A percentile compares a stretch with the other conserved stretches of the same genome.
phyloP scores from a whole-genome alignment of 1,139 yeast species.

The Candida frijolesensis region DNA sequence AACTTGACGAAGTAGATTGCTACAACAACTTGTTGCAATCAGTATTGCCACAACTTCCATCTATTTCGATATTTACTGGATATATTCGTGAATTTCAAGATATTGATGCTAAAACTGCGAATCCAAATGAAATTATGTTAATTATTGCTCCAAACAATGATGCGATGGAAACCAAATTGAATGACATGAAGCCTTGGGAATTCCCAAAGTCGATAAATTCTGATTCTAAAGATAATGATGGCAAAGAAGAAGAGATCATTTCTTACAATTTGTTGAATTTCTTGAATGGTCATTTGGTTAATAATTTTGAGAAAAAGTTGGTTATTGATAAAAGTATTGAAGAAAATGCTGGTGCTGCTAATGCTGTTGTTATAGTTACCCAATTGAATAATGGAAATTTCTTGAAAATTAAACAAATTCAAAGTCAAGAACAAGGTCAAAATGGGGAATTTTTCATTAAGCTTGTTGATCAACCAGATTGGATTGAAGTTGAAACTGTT shows the following conservation, averaged over 20 bases:
- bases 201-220: constrained; percentile 51
- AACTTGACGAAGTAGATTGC: constrained; percentile 15
- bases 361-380: constrained; percentile 26
- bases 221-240: constrained; percentile 31
- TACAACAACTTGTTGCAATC: constrained; percentile 28
- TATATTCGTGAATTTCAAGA: constrained; percentile 57
- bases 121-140: constrained; percentile 37
- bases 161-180: constrained; percentile 43
- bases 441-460: constrained; percentile 40
- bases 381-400: constrained; percentile 42
- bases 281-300: constrained; percentile 54
- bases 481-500: constrained; percentile 41
- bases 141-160: constrained; percentile 64
- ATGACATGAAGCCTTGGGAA: constrained; percentile 65
- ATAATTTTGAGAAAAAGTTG: constrained; percentile 24
- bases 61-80: constrained; percentile 54
- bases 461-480: constrained; percentile 28
- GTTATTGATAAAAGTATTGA: constrained; percentile 18
- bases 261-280: constrained; percentile 51
- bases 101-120: constrained; percentile 44
- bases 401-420: constrained; percentile 44
- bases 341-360: neutral
- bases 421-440: constrained; percentile 7
- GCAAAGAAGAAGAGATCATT: constrained; percentile 45
- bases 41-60: constrained; percentile 45